Evolutionary conservation across 306 rosid genomes (phyloP), one percentile per base, ranked within the genome.

Genomic region (Malus sylvestris): DNA sequence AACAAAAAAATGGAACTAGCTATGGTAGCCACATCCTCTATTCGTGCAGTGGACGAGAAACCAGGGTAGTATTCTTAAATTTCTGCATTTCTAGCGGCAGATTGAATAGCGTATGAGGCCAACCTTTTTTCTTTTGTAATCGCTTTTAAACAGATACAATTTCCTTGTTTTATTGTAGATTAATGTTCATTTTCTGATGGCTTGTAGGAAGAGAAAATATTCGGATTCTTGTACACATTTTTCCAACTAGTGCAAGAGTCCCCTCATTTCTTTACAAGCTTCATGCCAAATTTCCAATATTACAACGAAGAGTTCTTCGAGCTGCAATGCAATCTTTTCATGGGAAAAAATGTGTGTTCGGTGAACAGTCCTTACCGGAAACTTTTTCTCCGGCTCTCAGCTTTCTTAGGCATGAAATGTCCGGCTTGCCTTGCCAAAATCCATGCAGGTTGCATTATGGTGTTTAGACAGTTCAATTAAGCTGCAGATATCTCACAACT

Each of bases 1-100:
- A 81, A 67, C 57, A 68, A 78, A 85, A 89, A 66, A 82, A 80
- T 66, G 73, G 88, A 85, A 79, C 79, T 75, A 78, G 71, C 77
- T 53, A 74, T 71, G 72, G 70, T 46, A 35, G 67, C 80, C 53
- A 68, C 85, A 73, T 68, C 73, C 67, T 79, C 75, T 64, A 68
- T 76, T 60, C 40, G 29, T 23, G 27, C 30, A 40, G 74, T 64
- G 70, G 35, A 46, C 69, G 46, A 69, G 60, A 76, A 38, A 59
- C 76, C 78, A 14, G 55, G 8, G 67, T 38, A 38, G 4, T 52
- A 22, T 59, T 57, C 78, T 76, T 44, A 46, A 68, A 57, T 52
- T 60, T 80, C 78, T 57, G 45, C 71, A 55, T 73, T 71, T 79
- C 51, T 60, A 87, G 60, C 68, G 62, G 68, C 55, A 63, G 67